Evolutionary conservation across 108 stramenopile genomes (phyloP).

Genomic region (Tribonema minus): DNA sequence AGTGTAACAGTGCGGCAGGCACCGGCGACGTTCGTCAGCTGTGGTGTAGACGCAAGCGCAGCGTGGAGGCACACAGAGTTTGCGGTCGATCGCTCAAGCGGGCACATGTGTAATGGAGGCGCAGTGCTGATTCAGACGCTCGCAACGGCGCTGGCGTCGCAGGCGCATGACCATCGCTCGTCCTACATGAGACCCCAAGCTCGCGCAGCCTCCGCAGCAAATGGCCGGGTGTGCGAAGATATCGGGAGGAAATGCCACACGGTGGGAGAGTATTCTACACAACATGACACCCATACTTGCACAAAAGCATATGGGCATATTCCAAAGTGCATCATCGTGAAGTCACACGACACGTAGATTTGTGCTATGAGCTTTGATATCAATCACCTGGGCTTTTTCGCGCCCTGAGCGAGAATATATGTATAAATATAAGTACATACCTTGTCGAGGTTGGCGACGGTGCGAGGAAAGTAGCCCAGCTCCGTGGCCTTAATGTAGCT

Average conservation of each 20-base stretch:
- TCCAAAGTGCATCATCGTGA: neutral
- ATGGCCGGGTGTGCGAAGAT: neutral
- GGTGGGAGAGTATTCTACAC: neutral
- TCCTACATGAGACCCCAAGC: neutral
- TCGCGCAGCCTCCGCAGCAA: neutral
- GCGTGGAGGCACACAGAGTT: too few relatives aligned
- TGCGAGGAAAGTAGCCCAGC: slow-evolving; percentile 23
- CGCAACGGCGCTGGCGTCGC: too few relatives aligned
- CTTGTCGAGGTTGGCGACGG: slow-evolving; percentile 3
- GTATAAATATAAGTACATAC: neutral
- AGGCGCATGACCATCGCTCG: too few relatives aligned
- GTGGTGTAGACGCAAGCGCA: too few relatives aligned
- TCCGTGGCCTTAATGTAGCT: slow-evolving; percentile 13
- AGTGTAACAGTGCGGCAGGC: neutral
- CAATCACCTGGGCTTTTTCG: too few relatives aligned
- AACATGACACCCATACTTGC: neutral
- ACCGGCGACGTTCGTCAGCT: too few relatives aligned
- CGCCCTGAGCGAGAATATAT: too few relatives aligned
- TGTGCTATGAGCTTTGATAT: too few relatives aligned
- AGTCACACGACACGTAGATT: neutral
- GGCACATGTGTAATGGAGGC: too few relatives aligned
- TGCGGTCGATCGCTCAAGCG: too few relatives aligned
- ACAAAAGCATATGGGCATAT: neutral
- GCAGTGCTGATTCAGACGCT: too few relatives aligned
- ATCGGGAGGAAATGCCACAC: neutral